A percentile compares a stretch with the other conserved stretches of the same genome.
Evolutionary conservation across 345 rosid genomes (phyloP).

Genomic region (Ceriops zippeliana): DNA sequence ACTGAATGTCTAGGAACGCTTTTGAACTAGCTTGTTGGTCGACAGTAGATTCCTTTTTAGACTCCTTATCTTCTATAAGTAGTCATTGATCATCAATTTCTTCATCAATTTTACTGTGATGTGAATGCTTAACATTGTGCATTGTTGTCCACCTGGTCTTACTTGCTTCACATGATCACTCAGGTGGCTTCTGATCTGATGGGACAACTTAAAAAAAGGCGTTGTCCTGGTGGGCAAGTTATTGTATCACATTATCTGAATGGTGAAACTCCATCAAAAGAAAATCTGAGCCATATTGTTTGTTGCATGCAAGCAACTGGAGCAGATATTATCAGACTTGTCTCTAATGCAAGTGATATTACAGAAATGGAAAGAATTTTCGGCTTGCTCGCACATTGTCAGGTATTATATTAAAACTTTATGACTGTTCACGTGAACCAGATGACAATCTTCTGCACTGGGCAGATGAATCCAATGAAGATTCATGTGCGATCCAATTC

Average conservation of each 20-base stretch:
- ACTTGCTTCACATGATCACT: conserved; percentile 16
- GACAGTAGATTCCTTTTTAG: too few species aligned
- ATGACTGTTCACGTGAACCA: not conserved
- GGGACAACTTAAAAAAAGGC: conserved; percentile 21
- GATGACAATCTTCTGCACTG: not conserved
- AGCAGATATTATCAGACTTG: conserved; percentile 46
- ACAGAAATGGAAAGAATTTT: conserved; percentile 46
- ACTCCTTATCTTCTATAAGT: too few species aligned
- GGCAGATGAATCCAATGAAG: too few species aligned
- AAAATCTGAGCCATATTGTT: conserved; percentile 39
- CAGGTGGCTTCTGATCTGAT: conserved; percentile 46
- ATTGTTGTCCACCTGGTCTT: conserved; percentile 8
- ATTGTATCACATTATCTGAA: conserved; percentile 44
- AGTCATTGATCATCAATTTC: conserved; percentile 5
- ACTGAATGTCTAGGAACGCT: not conserved
- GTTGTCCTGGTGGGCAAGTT: conserved; percentile 25
- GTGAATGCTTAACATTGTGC: not conserved
- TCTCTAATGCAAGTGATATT: conserved; percentile 38
- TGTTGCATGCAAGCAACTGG: conserved; percentile 36
- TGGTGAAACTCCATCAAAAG: conserved; percentile 35
- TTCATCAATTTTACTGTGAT: not conserved
- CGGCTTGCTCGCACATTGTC: conserved; percentile 33
- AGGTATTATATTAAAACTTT: conserved; percentile 25
- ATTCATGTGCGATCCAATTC: too few species aligned
- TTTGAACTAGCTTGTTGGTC: not conserved